Percentiles rank a stretch among this genome's conserved stretches.
Evolutionary conservation across 805 yeast species (phyloP).

Genomic region (Saccharomycopsis selenospora): DNA sequence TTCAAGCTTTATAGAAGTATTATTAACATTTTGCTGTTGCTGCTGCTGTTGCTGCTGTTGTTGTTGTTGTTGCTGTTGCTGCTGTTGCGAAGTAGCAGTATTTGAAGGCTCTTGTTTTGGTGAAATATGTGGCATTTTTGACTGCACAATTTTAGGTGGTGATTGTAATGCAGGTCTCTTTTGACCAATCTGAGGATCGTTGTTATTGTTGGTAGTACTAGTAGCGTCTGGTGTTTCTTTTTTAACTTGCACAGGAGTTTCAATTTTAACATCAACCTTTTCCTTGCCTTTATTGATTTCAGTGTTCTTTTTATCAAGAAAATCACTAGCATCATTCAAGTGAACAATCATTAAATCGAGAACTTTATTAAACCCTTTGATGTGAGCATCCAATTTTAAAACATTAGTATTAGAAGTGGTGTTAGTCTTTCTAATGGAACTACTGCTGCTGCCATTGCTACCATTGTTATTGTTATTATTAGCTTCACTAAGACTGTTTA

Average conservation of each 20-base stretch:
- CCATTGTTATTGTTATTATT: neutral
- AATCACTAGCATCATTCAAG: constrained; percentile 17
- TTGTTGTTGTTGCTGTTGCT: constrained; percentile 13
- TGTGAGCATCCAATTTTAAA: constrained; percentile 13
- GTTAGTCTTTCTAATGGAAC: neutral
- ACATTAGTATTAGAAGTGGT: constrained; percentile 1
- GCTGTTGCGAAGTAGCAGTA: too few species aligned
- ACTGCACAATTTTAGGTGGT: constrained; percentile 9
- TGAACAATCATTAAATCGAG: constrained; percentile 20
- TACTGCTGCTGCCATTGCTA: constrained; percentile 3
- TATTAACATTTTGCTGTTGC: constrained; percentile 21
- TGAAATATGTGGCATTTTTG: neutral
- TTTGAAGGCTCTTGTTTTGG: neutral
- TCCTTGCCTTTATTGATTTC: neutral
- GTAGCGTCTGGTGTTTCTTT: neutral
- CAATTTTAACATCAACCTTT: neutral
- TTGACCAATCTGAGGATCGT: neutral
- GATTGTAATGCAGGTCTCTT: neutral
- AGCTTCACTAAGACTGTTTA: neutral
- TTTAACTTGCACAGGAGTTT: neutral
- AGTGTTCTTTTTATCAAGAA: constrained; percentile 7
- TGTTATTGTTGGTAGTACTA: neutral
- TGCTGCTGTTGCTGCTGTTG: constrained; percentile 22
- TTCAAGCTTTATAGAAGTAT: too few species aligned
- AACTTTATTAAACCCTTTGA: constrained; percentile 13